phyloP scores from a whole-genome alignment of 352 stramenopile genomes.

The Pythium sukuiense region DNA sequence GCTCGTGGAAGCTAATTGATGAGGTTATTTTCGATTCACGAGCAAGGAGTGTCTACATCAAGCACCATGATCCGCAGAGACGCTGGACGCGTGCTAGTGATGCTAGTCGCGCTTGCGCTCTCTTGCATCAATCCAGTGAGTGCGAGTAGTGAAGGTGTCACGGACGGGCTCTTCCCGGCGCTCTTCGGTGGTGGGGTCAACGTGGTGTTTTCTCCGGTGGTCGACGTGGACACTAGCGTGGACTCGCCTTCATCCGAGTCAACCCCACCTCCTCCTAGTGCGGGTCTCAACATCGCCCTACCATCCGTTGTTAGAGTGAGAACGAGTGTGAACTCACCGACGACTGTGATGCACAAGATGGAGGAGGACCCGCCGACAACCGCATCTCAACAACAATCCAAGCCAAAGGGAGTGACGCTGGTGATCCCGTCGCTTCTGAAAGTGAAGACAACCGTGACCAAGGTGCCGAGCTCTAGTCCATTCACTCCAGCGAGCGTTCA shows the following conservation, averaged over 20 bases:
- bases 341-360: neutral
- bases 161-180: neutral
- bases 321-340: neutral
- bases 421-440: neutral
- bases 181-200: neutral
- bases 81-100: neutral
- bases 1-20: too few relatives aligned
- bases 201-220: neutral
- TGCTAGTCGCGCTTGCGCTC: neutral
- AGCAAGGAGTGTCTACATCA: too few relatives aligned
- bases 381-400: neutral
- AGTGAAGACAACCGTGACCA: neutral
- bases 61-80: too few relatives aligned
- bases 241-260: neutral
- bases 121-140: neutral
- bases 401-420: neutral
- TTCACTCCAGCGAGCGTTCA: neutral
- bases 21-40: too few relatives aligned
- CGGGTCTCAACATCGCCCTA: neutral
- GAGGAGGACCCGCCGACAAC: neutral
- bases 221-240: neutral
- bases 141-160: neutral
- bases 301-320: neutral
- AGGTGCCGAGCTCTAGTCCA: neutral
- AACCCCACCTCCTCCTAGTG: neutral